Base-by-base conservation (phyloP, 805 yeast species). In the Scheffersomyces lignosus region DNA sequence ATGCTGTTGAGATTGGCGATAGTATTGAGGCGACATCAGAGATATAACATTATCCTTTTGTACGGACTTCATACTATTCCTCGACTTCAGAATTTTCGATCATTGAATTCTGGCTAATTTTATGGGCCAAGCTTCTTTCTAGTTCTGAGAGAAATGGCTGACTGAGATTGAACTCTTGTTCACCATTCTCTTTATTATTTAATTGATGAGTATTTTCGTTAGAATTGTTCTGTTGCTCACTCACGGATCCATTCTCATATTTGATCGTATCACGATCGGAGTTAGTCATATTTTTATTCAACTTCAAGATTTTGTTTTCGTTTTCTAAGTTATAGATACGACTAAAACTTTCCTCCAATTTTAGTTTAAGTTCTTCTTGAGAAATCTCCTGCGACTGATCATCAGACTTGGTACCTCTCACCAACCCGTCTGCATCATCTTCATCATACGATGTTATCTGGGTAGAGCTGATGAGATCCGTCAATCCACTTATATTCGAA, bases 401-500 rank as follows among this genome's bases (percentile, higher is more conserved):
- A 20, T 20, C 24, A 7, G 9, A 27, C 18, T 8, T 12, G 29
- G 18, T 8, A 22, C 33, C 25, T 81, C 65, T 8, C 85, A 49
- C 40, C 84, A 62, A 18, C 15, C 45, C 52, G 15, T 50, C 55
- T 15, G 38, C 34, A 4, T 44, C 48, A 10, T 20, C 24, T 12
- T 55, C 64, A 26, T 50, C 57, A 31, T 51, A 57, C 6, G 64
- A 63, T 32, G 45, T 83, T 50, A 44, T 74, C 48, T 50, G 73
- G 56, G 60, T 71, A 49, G 66, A 76, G 71, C 51, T 73, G 53
- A 34, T 73, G 47, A 33, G 74, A 64, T 44, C 81, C 59, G 60
- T 78, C 51, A 42, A 58, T 59, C 62, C 83, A 62, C 54, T 70
- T 47, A 38, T 56, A 50, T 41, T 85, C 39, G 61, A 83, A 59